Evolutionary conservation across 768 basidiomycete species (phyloP), one percentile per base, ranked within the genome.

Genomic region (Obba rivulosa): DNA sequence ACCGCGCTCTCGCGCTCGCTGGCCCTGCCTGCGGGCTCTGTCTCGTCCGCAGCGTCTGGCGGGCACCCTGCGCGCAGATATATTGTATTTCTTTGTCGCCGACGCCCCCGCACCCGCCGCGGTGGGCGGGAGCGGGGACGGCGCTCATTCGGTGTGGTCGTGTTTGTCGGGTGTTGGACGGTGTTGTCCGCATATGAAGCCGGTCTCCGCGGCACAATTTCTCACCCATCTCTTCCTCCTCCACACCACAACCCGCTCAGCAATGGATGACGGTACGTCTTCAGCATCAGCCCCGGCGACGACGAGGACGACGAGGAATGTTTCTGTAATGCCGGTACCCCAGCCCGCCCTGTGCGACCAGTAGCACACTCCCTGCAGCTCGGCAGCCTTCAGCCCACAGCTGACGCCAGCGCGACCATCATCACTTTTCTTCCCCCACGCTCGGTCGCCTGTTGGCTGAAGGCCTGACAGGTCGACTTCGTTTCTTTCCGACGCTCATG

Each of bases 261-360:
- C 65, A 61, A 75, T 75, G 74, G 74, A 75, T 76, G 75, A 86
- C 81, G 84, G 84, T 86, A 86, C 84, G 84, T 86, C 72, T 65
- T 76, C 84, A 85, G 75, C 83, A 83, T 83, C 80, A 78, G 72
- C 81, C 71, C 73, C 83, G 74, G 70, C 81, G 68, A 71, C 82
- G 65, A 66, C 62, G 50, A 49, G 69, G 72, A 72, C 80, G 66
- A 74, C 67, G 56, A 58, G 57, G 51, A 57, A 47, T 46, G 25
- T 36, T 31, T 50, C 20, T 49, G 43, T 45, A 35, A 16, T 34
- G 16, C 55, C 54, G 44, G 43, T 47, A 53, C 50, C 43, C 40
- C 21, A 49, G 51, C 46, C 57, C 34, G 34, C 49, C 42, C 34
- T 50, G 43, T 57, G 53, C 45, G 51, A 52, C 51, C 40, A 41